Conservation (phyloP, 148 eudicot genomes). For the Nepenthes mirabilis region DNA sequence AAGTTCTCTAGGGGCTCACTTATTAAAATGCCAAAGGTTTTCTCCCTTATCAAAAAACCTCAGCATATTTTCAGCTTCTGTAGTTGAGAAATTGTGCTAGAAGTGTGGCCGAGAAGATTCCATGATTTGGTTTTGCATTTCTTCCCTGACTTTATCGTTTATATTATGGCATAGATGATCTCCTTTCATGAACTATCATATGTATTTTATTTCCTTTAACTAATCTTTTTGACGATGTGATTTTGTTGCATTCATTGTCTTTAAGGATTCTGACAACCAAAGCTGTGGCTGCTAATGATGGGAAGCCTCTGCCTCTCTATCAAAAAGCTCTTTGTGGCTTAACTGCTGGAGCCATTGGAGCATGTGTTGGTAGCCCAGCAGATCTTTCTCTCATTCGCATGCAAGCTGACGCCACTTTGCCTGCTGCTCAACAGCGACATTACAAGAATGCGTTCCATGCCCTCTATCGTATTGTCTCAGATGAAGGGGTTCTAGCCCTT, state of each 20-base stretch:
- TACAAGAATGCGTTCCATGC: conserved; percentile 36
- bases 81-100: too few relatives aligned
- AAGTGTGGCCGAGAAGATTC: too few relatives aligned
- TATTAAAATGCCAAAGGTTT: too few relatives aligned
- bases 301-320: conserved; percentile 41
- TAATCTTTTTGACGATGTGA: background rate
- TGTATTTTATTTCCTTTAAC: background rate
- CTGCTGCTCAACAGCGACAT: conserved; percentile 27
- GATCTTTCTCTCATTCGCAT: conserved; percentile 23
- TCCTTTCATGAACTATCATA: too few relatives aligned
- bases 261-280: conserved; percentile 35
- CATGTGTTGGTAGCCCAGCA: conserved; percentile 28
- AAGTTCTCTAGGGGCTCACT: too few relatives aligned
- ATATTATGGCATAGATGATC: too few relatives aligned
- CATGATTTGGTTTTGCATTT: too few relatives aligned
- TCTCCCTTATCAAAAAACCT: too few relatives aligned
- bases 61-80: too few relatives aligned
- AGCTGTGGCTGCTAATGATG: conserved; percentile 36
- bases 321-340: conserved; percentile 53
- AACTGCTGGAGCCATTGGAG: conserved; percentile 46
- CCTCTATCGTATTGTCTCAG: conserved; percentile 22
- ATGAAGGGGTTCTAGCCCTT: conserved; percentile 41
- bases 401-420: conserved; percentile 38
- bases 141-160: too few relatives aligned
- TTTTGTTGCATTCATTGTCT: background rate